phyloP scores from a whole-genome alignment of 2,329 filamentous ascomycete species.

The Colletotrichum sojae region DNA sequence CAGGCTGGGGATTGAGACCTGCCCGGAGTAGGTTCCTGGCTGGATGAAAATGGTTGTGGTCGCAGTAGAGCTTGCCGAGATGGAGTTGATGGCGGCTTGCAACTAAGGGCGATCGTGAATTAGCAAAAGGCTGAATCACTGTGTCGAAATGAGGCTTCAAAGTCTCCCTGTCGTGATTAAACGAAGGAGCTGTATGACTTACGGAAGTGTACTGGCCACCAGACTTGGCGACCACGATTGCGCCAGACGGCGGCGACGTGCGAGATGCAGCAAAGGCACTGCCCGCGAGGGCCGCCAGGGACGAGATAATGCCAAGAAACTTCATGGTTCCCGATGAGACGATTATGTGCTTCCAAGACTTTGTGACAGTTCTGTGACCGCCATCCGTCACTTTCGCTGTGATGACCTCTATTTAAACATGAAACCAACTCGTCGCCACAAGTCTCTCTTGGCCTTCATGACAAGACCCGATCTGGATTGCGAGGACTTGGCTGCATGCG shows the following conservation, averaged over 20 bases:
- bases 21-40: slow-evolving; percentile 75
- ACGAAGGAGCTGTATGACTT: not conserved
- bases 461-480: slow-evolving; percentile 1
- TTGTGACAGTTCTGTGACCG: not conserved
- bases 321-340: slow-evolving; percentile 15
- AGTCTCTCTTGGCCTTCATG: not conserved
- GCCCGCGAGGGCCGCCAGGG: not conserved
- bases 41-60: slow-evolving; percentile 76
- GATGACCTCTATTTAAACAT: slow-evolving; percentile 13
- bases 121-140: not conserved
- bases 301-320: slow-evolving; percentile 9
- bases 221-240: slow-evolving; percentile 61
- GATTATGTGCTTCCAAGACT: not conserved
- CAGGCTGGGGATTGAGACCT: slow-evolving; percentile 67
- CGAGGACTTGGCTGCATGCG: slow-evolving; percentile 26
- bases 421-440: not conserved
- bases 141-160: too few relatives aligned
- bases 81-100: slow-evolving; percentile 70
- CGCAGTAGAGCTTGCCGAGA: slow-evolving; percentile 63
- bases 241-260: slow-evolving; percentile 61
- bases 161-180: too few relatives aligned
- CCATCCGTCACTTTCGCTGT: not conserved
- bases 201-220: slow-evolving; percentile 45
- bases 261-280: slow-evolving; percentile 49
- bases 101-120: slow-evolving; percentile 49